Evolutionary conservation across 805 yeast species (phyloP).

Genomic region (Candida ovalis): DNA sequence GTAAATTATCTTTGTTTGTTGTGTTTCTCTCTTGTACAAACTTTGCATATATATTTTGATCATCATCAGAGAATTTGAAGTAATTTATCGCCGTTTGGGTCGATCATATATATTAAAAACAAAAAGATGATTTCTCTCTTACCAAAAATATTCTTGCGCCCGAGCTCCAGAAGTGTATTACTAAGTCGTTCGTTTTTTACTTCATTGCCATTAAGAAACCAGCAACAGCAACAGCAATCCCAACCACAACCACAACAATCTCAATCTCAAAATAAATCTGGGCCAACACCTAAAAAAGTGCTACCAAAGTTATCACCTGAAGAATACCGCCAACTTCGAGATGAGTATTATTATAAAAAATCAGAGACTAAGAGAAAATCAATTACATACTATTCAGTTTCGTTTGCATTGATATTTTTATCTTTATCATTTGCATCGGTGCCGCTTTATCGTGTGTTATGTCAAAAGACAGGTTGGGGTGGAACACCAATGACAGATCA

Average conservation of each 20-base stretch:
- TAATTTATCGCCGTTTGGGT: too few species aligned
- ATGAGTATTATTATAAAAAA: slow-evolving; percentile 23
- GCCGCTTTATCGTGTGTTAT: slow-evolving; percentile 85
- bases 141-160: not conserved
- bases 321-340: slow-evolving; percentile 29
- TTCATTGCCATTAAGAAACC: not conserved
- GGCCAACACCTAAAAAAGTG: slow-evolving; percentile 8
- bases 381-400: slow-evolving; percentile 60
- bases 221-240: too few species aligned
- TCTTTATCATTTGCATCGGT: slow-evolving; percentile 88
- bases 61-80: too few species aligned
- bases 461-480: slow-evolving; percentile 94
- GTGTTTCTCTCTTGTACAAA: too few species aligned
- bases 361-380: slow-evolving; percentile 42
- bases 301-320: slow-evolving; percentile 30
- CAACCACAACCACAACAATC: not conserved
- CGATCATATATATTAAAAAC: too few species aligned
- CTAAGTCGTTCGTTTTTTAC: not conserved
- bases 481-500: slow-evolving; percentile 91
- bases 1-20: too few species aligned
- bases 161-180: not conserved
- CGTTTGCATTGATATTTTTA: slow-evolving; percentile 65
- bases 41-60: too few species aligned
- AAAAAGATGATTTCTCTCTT: too few species aligned
- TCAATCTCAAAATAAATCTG: not conserved